Base-by-base conservation (phyloP, 306 rosid genomes). In the Rubus idaeus region DNA sequence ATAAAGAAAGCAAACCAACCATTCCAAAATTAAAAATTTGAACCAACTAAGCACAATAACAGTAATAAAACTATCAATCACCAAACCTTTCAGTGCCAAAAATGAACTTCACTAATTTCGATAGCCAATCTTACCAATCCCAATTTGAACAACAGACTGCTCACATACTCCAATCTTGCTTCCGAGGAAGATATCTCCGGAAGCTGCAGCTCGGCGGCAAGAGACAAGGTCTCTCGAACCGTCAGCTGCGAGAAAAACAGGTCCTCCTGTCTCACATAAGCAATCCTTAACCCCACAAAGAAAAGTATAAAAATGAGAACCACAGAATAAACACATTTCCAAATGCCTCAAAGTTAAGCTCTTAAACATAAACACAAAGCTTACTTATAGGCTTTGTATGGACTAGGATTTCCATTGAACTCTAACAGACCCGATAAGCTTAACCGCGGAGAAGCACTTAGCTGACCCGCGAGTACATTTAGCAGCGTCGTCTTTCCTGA, bases 401-500 rank as follows among this genome's bases (percentile, higher is more conserved):
- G 87, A 81, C 81, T 63, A 76, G 86, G 80, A 41, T 82, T 95
- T 76, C 96, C 92, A 82, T 90, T 95, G 87, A 89, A 81, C 87
- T 90, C 97, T 87, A 95, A 75, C 68, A 87, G 57, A 21, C 98
- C 98, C 10, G 88, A 85, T 81, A 95, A 84, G 79, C 83, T 90
- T 74, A 90, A 75, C 66, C 88, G 73, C 7, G 89, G 75, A 6
- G 96, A 90, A 30, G 97, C 96, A 26, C 82, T 65, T 41, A 90
- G 87, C 90, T 90, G 96, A 76, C 96, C 95, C 1, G 96, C 93
- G 26, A 95, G 92, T 82, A 92, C 86, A 78, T 92, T 90, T 10
- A 95, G 93, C 91, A 95, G 74, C 16, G 96, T 90, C 72, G 98
- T 95, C 87, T 95, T 95, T 79, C 98, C 98, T 8, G 98, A 92